phyloP scores from a whole-genome alignment of 305 asterid genomes.

The Fraxinus latifolia region DNA sequence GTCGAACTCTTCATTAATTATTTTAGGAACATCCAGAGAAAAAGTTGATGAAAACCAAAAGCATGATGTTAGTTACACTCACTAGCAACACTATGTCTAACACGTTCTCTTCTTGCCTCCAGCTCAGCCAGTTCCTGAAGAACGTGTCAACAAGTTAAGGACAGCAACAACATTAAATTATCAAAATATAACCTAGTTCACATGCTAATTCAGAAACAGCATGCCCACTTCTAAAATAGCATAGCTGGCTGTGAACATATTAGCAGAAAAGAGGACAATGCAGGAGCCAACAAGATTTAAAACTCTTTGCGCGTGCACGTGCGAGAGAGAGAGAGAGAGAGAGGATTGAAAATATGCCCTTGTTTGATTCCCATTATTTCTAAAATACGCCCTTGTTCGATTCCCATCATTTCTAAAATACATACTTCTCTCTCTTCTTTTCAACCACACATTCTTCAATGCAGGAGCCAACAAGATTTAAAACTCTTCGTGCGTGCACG shows the following conservation, averaged over 20 bases:
- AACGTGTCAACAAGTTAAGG: slow-evolving; percentile 20
- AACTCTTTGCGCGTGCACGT: neutral
- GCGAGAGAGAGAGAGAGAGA: neutral
- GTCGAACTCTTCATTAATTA: slow-evolving; percentile 9
- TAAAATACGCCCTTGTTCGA: too few relatives aligned
- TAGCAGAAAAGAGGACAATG: neutral
- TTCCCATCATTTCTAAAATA: too few relatives aligned
- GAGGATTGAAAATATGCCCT: neutral
- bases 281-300: neutral
- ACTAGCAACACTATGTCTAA: slow-evolving; percentile 80
- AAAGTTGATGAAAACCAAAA: slow-evolving; percentile 4
- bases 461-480: neutral
- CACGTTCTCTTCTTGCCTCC: slow-evolving; percentile 84
- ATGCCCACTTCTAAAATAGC: neutral
- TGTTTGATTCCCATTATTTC: too few relatives aligned
- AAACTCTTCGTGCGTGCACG: neutral
- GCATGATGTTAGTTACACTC: slow-evolving; percentile 35
- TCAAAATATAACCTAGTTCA: neutral
- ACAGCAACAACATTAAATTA: neutral
- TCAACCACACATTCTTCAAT: neutral
- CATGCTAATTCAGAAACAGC: neutral
- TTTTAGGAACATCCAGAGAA: slow-evolving; percentile 12
- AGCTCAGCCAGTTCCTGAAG: slow-evolving; percentile 85
- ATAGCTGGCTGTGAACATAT: neutral
- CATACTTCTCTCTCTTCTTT: too few relatives aligned